Conservation (phyloP, 345 rosid species). For the Boechera stricta region DNA sequence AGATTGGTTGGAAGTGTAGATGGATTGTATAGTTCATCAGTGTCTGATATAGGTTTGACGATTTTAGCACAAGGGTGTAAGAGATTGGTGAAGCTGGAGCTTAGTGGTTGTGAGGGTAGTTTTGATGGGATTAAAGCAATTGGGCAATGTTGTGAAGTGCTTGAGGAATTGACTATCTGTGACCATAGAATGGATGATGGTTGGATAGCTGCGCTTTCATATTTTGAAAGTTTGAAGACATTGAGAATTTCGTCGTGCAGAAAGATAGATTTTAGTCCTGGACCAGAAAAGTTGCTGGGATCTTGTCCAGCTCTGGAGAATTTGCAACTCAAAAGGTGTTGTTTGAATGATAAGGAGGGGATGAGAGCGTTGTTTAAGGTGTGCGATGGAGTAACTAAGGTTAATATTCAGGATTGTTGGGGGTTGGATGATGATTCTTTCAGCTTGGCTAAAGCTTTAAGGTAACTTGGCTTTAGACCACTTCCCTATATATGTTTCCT, state of each 20-base stretch:
- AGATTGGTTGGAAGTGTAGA: slow-evolving; percentile 68
- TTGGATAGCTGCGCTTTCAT: slow-evolving; percentile 86
- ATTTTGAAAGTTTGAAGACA: slow-evolving; percentile 77
- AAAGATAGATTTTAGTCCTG: slow-evolving; percentile 71
- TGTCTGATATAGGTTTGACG: slow-evolving; percentile 91
- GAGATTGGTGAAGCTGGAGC: slow-evolving; percentile 87
- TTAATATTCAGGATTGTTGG: slow-evolving; percentile 84
- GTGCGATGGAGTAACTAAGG: slow-evolving; percentile 64
- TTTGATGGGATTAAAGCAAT: slow-evolving; percentile 96
- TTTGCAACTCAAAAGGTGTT: slow-evolving; percentile 74
- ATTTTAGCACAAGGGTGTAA: slow-evolving; percentile 94
- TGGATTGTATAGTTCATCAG: slow-evolving; percentile 66
- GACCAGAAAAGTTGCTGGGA: slow-evolving; percentile 66
- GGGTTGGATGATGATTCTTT: slow-evolving; percentile 79
- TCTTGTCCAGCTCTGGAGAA: slow-evolving; percentile 79
- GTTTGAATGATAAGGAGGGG: slow-evolving; percentile 65
- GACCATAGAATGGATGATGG: slow-evolving; percentile 95
- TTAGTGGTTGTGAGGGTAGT: slow-evolving; percentile 90
- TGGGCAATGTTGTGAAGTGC: slow-evolving; percentile 92
- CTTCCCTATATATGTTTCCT: background rate
- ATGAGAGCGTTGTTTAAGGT: slow-evolving; percentile 74
- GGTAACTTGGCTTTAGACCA: slow-evolving; percentile 50
- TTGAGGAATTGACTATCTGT: slow-evolving; percentile 71
- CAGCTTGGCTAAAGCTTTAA: slow-evolving; percentile 64
- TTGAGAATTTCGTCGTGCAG: slow-evolving; percentile 69